phyloP scores from a whole-genome alignment of 306 rosid species.

The Cicer bijugum region DNA sequence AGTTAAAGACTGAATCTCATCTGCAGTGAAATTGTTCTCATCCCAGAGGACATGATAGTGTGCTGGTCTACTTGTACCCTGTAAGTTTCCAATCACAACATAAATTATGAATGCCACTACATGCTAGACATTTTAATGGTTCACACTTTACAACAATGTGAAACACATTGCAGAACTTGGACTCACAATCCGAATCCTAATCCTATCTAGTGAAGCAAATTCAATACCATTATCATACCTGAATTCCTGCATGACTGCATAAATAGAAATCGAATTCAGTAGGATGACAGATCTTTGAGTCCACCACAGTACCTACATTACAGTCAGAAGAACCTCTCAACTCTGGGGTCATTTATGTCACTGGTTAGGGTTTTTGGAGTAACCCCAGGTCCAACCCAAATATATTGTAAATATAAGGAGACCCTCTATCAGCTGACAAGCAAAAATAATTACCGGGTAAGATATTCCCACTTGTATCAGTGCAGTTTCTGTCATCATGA shows the following conservation, averaged over 20 bases:
- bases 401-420: slow-evolving; percentile 6
- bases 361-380: neutral
- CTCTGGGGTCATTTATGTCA: neutral
- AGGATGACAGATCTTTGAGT: slow-evolving; percentile 89
- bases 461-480: slow-evolving; percentile 66
- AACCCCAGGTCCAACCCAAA: slow-evolving; percentile 20
- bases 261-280: slow-evolving; percentile 87
- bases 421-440: neutral
- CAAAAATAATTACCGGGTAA: slow-evolving; percentile 65
- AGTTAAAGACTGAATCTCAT: slow-evolving; percentile 65
- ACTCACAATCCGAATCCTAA: neutral
- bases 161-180: neutral
- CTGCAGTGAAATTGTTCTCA: slow-evolving; percentile 67
- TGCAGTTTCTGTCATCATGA: slow-evolving; percentile 62
- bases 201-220: neutral
- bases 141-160: neutral
- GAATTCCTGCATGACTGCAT: slow-evolving; percentile 93
- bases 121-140: neutral
- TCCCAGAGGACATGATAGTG: slow-evolving; percentile 96
- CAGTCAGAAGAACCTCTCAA: slow-evolving; percentile 30
- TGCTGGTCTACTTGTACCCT: slow-evolving; percentile 99
- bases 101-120: slow-evolving; percentile 10
- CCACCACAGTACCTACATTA: slow-evolving; percentile 83
- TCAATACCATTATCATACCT: slow-evolving; percentile 52
- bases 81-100: slow-evolving; percentile 16